Percentiles rank a stretch among this genome's conserved stretches.
These are phyloP conservation scores for Pistacia integerrima DNA, from an alignment of 345 rosid genomes.

Conservation along the genomic window DNA sequence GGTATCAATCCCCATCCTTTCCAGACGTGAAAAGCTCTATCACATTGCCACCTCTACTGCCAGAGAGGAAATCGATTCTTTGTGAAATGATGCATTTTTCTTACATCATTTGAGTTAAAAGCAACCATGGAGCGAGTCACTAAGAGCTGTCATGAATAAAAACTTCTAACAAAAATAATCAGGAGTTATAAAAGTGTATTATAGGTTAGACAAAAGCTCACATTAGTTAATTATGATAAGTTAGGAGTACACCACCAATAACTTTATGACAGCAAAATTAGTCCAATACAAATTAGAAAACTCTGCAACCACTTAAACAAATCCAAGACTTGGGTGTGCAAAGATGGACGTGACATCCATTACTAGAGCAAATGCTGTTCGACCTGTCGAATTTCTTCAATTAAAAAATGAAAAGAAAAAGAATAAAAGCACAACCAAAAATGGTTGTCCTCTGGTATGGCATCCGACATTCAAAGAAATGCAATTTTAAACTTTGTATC, in stretches of 20 bases:
- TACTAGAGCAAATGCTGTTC: no score
- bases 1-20: not conserved
- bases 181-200: not conserved
- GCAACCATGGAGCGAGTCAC: not conserved
- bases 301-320: not conserved
- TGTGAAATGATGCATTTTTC: not conserved
- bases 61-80: not conserved
- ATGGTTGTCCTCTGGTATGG: not conserved
- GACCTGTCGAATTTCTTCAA: no score
- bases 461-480: not conserved
- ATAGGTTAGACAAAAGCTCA: no score
- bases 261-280: not conserved
- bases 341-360: not conserved
- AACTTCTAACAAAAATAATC: not conserved
- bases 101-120: not conserved
- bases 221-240: no score
- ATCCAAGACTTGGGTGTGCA: not conserved
- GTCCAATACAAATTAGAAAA: not conserved
- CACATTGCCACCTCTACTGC: constrained; percentile 2
- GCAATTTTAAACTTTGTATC: not conserved
- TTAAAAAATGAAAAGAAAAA: not conserved
- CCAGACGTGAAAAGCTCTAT: not conserved
- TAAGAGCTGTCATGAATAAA: not conserved
- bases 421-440: not conserved
- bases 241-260: no score